These are phyloP conservation scores for Zygoascus meyerae DNA, from an alignment of 1,139 yeast species.

Conservation along the genomic window DNA sequence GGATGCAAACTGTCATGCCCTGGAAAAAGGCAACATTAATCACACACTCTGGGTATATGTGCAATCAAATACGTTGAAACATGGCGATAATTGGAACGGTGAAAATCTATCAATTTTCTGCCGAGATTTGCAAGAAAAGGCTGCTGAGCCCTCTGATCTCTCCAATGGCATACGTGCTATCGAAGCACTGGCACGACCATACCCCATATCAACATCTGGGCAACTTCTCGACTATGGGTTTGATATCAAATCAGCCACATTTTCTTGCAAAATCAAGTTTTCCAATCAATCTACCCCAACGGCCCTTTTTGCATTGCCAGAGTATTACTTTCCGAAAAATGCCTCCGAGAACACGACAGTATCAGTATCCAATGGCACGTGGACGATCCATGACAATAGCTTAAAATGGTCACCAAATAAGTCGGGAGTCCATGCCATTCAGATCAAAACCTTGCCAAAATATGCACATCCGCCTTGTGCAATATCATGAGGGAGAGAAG, in stretches of 20 bases:
- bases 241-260: slow-evolving; percentile 27
- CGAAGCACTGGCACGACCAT: slow-evolving; percentile 35
- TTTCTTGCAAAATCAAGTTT: slow-evolving; percentile 24
- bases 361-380: slow-evolving; percentile 50
- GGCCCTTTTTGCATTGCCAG: slow-evolving; percentile 3
- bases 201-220: slow-evolving; percentile 32
- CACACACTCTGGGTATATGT: slow-evolving; percentile 87
- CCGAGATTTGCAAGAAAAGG: slow-evolving; percentile 44
- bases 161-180: slow-evolving; percentile 28
- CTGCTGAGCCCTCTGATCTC: neutral
- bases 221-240: slow-evolving; percentile 25
- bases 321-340: slow-evolving; percentile 7
- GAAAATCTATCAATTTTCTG: slow-evolving; percentile 91
- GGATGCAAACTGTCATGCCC: slow-evolving; percentile 74
- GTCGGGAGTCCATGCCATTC: slow-evolving; percentile 27
- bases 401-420: slow-evolving; percentile 34
- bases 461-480: slow-evolving; percentile 18
- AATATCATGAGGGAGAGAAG: slow-evolving; percentile 13
- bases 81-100: slow-evolving; percentile 92
- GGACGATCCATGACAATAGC: slow-evolving; percentile 30
- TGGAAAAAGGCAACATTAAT: slow-evolving; percentile 65
- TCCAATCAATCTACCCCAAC: neutral
- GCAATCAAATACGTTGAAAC: slow-evolving; percentile 59
- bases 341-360: slow-evolving; percentile 40
- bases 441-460: slow-evolving; percentile 24